Evolutionary conservation across 75 land plant species (phyloP).

Genomic region (Pinus tabuliformis): DNA sequence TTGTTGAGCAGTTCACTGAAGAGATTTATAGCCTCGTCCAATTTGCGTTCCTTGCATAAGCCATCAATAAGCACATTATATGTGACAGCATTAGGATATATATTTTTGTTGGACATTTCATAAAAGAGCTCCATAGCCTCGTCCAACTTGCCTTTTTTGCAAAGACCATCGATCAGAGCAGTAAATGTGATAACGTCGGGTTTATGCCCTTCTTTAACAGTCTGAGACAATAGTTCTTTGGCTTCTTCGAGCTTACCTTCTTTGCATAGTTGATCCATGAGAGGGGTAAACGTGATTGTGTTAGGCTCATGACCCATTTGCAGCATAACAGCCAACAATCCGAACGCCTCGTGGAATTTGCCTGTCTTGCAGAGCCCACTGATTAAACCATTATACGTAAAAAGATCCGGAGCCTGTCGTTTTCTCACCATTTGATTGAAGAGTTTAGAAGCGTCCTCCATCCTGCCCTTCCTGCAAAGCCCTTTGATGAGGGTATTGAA

Average conservation of each 20-base stretch:
- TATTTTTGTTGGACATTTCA: conserved; percentile 52
- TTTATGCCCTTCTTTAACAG: conserved; percentile 48
- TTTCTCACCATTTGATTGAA: conserved; percentile 40
- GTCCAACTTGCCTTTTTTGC: conserved; percentile 47
- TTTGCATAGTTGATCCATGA: conserved; percentile 51
- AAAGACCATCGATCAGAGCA: conserved; percentile 58
- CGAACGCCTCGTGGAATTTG: conserved; percentile 13
- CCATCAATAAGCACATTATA: conserved; percentile 65
- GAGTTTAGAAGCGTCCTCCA: conserved; percentile 43
- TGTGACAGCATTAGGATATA: conserved; percentile 65
- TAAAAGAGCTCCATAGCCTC: conserved; percentile 71
- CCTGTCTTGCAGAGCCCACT: conserved; percentile 36
- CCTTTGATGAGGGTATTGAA: conserved; percentile 60
- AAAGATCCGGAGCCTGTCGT: conserved; percentile 48
- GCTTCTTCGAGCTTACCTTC: conserved; percentile 43
- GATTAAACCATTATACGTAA: conserved; percentile 61
- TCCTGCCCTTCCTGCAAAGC: conserved; percentile 18
- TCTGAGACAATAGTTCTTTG: conserved; percentile 50
- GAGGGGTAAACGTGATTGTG: conserved; percentile 50
- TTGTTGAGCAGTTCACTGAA: conserved; percentile 31
- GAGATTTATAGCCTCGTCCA: conserved; percentile 41
- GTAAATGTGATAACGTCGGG: conserved; percentile 68
- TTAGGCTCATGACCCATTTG: conserved; percentile 22
- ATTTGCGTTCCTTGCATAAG: conserved; percentile 40
- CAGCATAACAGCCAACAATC: conserved; percentile 39